Evolutionary conservation across 2,329 filamentous ascomycete species (phyloP).

Genomic region (Fusarium continuum): DNA sequence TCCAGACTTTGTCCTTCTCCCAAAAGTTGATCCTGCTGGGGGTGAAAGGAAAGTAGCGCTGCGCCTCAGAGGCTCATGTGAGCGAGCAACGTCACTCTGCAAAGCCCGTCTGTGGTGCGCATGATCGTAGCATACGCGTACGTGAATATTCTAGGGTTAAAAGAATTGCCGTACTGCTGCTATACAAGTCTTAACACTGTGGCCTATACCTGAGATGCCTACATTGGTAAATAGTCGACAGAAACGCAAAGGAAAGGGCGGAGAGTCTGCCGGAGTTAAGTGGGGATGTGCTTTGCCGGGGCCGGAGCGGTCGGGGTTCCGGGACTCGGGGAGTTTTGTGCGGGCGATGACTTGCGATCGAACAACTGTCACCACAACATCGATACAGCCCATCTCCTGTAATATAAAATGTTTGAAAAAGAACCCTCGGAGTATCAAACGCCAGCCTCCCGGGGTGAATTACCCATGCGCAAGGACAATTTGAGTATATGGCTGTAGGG

Average conservation of each 20-base stretch:
- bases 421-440: no score
- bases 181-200: neutral
- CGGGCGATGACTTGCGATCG: neutral
- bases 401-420: no score
- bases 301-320: neutral
- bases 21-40: neutral
- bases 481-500: neutral
- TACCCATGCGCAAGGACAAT: neutral
- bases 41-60: slow-evolving; percentile 4
- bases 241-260: no score
- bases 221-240: no score
- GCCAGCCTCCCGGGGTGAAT: no score
- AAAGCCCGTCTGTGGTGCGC: neutral
- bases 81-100: slow-evolving; percentile 23
- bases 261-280: neutral
- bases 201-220: no score
- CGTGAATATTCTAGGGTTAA: no score
- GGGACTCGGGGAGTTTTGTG: neutral
- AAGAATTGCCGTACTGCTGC: no score
- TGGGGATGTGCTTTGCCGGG: neutral
- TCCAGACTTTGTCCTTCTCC: no score
- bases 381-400: no score
- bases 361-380: no score
- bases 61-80: slow-evolving; percentile 29
- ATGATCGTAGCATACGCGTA: neutral